Evolutionary conservation across 2,329 filamentous ascomycete genomes (phyloP), one percentile per base, ranked within the genome.

Genomic region (Teratosphaeria epicoccoides): DNA sequence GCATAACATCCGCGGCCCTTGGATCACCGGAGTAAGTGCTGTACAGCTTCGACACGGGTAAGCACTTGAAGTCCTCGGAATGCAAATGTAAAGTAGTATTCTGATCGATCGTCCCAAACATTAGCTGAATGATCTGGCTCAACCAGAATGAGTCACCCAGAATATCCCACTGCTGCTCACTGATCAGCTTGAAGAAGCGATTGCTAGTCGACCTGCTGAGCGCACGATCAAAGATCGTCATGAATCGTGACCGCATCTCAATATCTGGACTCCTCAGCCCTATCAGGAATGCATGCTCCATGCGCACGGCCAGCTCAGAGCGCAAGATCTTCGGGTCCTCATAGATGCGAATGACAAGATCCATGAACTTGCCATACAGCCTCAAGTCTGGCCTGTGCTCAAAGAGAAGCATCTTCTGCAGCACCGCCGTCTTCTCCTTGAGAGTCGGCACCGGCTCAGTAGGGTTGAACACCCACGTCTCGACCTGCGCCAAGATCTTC

Each of bases 321-420:
- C 90, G 81, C 1, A 90, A 89, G 56, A 98, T 93, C 71, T 94
- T 95, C 0, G 89, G 88, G 63, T 98, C 93, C 65, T 98, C 94
- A 66, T 99, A 99, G 54, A 99, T 96, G 47, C 90, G 84, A 60
- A 98, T 95, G 24, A 99, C 93, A 24, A 99, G 81, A 58, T 97
- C 87, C 53, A 98, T 76, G 73, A 97, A 99, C 65, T 91, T 91
- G 59, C 85, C 89, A 52, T 98, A 76, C 72, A 98, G 84, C 0
- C 85, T 88, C 26, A 84, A 81, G 65, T 97, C 91, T 24, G 79
- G 73, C 37, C 93, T 81, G 52, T 87, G 82, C 70, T 99, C 93
- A 60, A 98, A 98, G 0, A 90, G 84, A 14, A 97, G 74, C 93
- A 99, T 99, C 72, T 98, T 99, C 63, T 95, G 90, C n/a, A 99